Percentiles rank a stretch among this genome's conserved stretches.
phyloP scores from a whole-genome alignment of 768 basidiomycete genomes.

The Paxillus involutus region DNA sequence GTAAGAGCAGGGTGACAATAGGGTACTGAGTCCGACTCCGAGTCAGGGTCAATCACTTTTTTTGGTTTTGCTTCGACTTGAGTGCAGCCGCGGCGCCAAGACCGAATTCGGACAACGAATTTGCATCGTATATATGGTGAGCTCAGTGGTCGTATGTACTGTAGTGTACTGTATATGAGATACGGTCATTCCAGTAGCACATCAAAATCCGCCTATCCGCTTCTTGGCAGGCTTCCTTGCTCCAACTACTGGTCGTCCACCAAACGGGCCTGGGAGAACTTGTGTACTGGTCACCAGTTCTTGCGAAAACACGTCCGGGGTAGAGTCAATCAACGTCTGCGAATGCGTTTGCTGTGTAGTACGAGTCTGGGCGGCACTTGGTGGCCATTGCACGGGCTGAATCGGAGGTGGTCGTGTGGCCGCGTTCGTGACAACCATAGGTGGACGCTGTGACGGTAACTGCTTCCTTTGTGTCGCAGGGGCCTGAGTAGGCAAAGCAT shows the following conservation, averaged over 20 bases:
- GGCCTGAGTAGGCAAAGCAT: not conserved
- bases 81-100: too few species aligned
- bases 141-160: conserved; percentile 19
- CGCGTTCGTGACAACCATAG: conserved; percentile 37
- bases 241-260: conserved; percentile 49
- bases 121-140: too few species aligned
- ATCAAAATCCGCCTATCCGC: conserved; percentile 73
- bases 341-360: conserved; percentile 15
- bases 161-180: not conserved
- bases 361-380: conserved; percentile 8
- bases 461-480: conserved; percentile 21
- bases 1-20: not conserved
- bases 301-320: conserved; percentile 33
- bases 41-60: too few species aligned
- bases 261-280: conserved; percentile 66
- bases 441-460: conserved; percentile 33
- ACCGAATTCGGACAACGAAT: too few species aligned
- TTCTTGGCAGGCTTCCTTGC: conserved; percentile 60
- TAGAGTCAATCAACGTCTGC: conserved; percentile 13
- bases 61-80: too few species aligned
- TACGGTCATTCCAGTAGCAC: not conserved
- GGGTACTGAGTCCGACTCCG: too few species aligned
- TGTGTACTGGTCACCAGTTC: conserved; percentile 64
- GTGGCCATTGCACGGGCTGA: conserved; percentile 1
- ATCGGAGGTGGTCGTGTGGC: conserved; percentile 21